Evolutionary conservation across 257 asterid species (phyloP), one percentile per base, ranked within the genome.

Genomic region (Penstemon newberryi): DNA sequence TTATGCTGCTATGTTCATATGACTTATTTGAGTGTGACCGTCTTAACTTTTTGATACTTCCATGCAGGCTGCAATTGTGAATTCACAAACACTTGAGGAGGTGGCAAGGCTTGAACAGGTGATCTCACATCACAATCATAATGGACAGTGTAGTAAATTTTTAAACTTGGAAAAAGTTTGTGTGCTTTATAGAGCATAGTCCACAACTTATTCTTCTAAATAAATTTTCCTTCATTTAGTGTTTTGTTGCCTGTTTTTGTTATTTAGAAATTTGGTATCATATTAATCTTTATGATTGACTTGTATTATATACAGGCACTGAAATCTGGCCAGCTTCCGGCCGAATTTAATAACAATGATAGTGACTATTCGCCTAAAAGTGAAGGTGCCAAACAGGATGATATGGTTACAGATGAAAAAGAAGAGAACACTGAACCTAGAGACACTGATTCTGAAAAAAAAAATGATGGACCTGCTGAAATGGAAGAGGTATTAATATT

Each of bases 91-190:
- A 69, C 96, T 94, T 52, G 99, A 94, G 82, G 96, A 94, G 83
- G 98, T 94, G 75, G 96, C 99, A 56, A 87, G 96, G 83, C 99
- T 94, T 76, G 99, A 94, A 80, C 96, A 94, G 99, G 99, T 90
- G 65, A 78, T 69, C 51, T 73, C 64, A 42, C 66, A 67, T 76
- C 40, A 68, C 60, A 33, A 7, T 33, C 60, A 40, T 15, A n/a
- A 40, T 50, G 59, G 56, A 19, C 46, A 55, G 8, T 13, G 63
- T 52, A 63, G 45, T 67, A 44, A 43, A 62, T 60, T 42, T 59
- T 12, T 10, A 49, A 5, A 4, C 7, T 8, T 43, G 25, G 60
- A 62, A 37, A 46, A 65, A 36, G 6, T 5, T 57, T 54, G 39
- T 66, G 37, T 45, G 44, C 61, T 60, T 45, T 37, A 36, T 33